Evolutionary conservation across 768 basidiomycete genomes (phyloP), one percentile per base, ranked within the genome.

Genomic region (Termitomyces sp.): DNA sequence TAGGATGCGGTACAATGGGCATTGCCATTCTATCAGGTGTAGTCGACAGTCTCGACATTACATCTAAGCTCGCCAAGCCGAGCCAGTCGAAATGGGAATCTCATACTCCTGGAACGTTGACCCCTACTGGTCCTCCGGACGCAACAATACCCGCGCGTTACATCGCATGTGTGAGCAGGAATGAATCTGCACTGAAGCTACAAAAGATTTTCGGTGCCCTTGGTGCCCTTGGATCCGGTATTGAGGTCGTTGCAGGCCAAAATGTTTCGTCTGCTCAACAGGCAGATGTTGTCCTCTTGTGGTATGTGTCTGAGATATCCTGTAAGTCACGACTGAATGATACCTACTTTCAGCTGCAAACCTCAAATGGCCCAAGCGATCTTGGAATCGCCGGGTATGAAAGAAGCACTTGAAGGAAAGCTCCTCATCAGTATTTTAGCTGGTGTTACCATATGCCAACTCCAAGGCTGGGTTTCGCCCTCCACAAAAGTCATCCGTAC

Each of bases 1-100:
- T 69, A 89, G 97, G 96, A 81, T 98, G 97, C 74, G 97, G 97
- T 60, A 98, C 96, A 11, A 98, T 99, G 97, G 97, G 97, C 60
- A 77, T 98, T 67, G 95, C 97, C 61, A 83, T 99, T 72, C 84
- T 95, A 53, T 96, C 96, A 29, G 97, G 97, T 49, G 91, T 98
- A 46, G 79, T 97, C 55, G 84, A 88, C 64, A 92, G 92, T 69
- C 85, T 98, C 47, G 83, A 94, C 73, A 73, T 67, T 48, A 69
- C 68, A 36, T 67, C 73, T 5, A 72, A 70, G 59, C 63, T 65
- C 40, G 60, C 63, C 34, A 69, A 68, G 31, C 66, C 64, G 20
- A 61, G 60, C 57, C 56, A 54, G 37, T 56, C 54, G 9, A 77
- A 79, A 66, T 77, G 77, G 81, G 70, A 81, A 62, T 69, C 76